Evolutionary conservation across 805 yeast species (phyloP), one percentile per base, ranked within the genome.

Genomic region (Schwanniomyces yamadae): DNA sequence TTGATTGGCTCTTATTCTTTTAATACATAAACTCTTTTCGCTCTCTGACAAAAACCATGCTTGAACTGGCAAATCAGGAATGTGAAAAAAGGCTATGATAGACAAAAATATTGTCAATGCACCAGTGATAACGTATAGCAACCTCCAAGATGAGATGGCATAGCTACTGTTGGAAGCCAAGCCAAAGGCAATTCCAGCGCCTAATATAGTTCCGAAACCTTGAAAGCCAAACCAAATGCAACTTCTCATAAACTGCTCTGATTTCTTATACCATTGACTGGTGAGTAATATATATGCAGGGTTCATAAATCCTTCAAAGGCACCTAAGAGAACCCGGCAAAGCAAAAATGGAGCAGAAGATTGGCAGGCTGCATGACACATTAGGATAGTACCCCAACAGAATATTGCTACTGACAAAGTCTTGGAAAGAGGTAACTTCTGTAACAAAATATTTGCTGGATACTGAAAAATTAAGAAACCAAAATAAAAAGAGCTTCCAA

Each of bases 81-180:
- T 36, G 23, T 51, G 54, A 17, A 49, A 31, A 48, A 57, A 34
- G 49, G 55, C 45, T 33, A 66, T 42, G 35, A 66, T 28, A 39
- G 60, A 53, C 36, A 49, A 40, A 37, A 47, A 44, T 20, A 71
- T 59, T 18, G 73, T 66, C 11, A 71, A 45, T n/a, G 51, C 37
- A 23, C 76, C 76, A 37, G 65, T 67, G 8, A 64, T 51, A 14
- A 73, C 57, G 47, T 67, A 68, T n/a, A 72, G 51, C 40, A 64
- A 57, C 46, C 68, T 59, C 77, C 77, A 72, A 3, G 54, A 44
- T 11, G 28, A 46, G 10, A 54, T 25, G n/a, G 48, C 33, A 35
- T 40, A 47, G 12, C 21, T 14, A 11, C 24, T 38, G 7, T 29
- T 37, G n/a, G 15, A 27, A 12, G 36, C 39, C 13, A 51, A 29